These are phyloP conservation scores for Diaporthe australafricana DNA, from an alignment of 2,329 filamentous ascomycete genomes.

Conservation along the genomic window DNA sequence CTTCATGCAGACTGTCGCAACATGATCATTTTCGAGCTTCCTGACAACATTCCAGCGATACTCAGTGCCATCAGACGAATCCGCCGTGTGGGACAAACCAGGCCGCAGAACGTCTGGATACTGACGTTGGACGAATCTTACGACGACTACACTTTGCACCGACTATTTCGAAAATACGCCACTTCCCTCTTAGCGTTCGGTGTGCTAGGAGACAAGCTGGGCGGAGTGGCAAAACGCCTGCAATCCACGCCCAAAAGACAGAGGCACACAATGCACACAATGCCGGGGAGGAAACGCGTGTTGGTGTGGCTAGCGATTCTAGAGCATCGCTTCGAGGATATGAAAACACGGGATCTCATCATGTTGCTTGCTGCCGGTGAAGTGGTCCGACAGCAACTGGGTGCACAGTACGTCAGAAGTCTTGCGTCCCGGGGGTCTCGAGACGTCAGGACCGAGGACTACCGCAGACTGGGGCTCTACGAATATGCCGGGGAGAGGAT, in stretches of 20 bases:
- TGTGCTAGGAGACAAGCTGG: background rate
- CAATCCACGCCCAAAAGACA: background rate
- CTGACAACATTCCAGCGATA: background rate
- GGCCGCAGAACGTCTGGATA: background rate
- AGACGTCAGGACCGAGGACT: too few relatives aligned
- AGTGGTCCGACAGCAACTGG: background rate
- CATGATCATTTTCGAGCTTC: conserved; percentile 24
- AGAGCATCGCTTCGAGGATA: fast-evolving
- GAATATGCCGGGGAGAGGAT: too few relatives aligned
- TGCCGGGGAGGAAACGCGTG: fast-evolving
- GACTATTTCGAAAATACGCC: conserved; percentile 1
- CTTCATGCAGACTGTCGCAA: conserved; percentile 13
- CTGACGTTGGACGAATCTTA: background rate
- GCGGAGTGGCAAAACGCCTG: background rate
- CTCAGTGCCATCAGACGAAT: conserved; percentile 17
- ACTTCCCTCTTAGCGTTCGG: background rate
- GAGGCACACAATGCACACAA: background rate
- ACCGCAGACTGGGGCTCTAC: too few relatives aligned
- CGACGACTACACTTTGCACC: background rate
- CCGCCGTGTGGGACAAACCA: background rate
- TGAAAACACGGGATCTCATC: background rate
- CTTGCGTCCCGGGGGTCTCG: too few relatives aligned
- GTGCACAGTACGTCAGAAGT: background rate
- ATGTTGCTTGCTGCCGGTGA: background rate
- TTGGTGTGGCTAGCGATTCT: fast-evolving